phyloP scores from a whole-genome alignment of 768 basidiomycete genomes.

The Galerina sulciceps region DNA sequence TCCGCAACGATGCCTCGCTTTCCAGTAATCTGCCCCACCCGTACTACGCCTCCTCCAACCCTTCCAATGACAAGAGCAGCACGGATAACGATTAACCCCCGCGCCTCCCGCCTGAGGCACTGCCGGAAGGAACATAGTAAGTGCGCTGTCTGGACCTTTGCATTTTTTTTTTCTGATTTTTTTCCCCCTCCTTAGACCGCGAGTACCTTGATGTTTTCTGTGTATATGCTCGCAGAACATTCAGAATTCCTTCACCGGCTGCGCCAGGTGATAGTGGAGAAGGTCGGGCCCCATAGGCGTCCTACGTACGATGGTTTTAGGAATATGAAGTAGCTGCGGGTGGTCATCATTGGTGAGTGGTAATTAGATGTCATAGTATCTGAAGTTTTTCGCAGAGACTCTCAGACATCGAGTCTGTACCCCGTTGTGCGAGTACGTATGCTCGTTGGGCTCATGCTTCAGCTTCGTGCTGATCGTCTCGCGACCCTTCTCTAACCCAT shows the following conservation, averaged over 20 bases:
- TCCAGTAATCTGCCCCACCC: slow-evolving; percentile 11
- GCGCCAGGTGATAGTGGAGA: slow-evolving; percentile 42
- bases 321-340: too few species aligned
- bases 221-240: slow-evolving; percentile 51
- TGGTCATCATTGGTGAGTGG: slow-evolving; percentile 35
- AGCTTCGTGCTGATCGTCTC: slow-evolving; percentile 39
- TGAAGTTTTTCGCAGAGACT: slow-evolving; percentile 33
- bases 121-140: slow-evolving; percentile 49
- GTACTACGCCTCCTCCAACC: slow-evolving; percentile 19
- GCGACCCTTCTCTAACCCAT: slow-evolving; percentile 18
- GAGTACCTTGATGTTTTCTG: slow-evolving; percentile 43
- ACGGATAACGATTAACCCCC: slow-evolving; percentile 21
- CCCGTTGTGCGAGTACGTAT: slow-evolving; percentile 32
- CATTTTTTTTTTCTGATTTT: background rate
- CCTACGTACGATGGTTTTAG: slow-evolving; percentile 51
- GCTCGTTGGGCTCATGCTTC: slow-evolving; percentile 1
- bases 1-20: slow-evolving; percentile 49
- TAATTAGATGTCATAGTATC: background rate
- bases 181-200: slow-evolving; percentile 38
- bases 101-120: slow-evolving; percentile 35
- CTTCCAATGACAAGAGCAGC: too few species aligned
- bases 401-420: slow-evolving; percentile 48
- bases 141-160: background rate
- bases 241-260: slow-evolving; percentile 42
- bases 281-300: slow-evolving; percentile 36